phyloP scores from a whole-genome alignment of 345 rosid genomes.

The Populus alba region DNA sequence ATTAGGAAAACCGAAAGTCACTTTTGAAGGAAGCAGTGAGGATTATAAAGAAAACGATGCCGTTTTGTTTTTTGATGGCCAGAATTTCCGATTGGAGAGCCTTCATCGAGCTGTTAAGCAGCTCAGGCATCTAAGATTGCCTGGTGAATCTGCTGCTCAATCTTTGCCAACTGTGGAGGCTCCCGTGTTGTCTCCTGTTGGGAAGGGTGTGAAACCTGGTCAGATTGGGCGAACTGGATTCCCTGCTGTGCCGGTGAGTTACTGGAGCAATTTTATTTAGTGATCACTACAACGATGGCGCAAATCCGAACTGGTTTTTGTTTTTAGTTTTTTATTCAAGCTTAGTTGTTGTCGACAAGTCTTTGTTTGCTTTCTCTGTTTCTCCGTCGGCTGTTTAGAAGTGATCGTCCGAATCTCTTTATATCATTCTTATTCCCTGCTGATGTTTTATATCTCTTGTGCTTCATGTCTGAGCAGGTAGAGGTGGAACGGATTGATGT shows the following conservation, averaged over 20 bases:
- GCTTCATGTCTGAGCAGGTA: slow-evolving; percentile 39
- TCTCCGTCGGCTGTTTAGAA: neutral
- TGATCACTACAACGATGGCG: no score
- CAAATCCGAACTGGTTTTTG: neutral
- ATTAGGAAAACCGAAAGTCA: slow-evolving; percentile 67
- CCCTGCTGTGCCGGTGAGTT: slow-evolving; percentile 47
- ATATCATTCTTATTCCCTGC: neutral
- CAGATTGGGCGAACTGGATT: slow-evolving; percentile 34
- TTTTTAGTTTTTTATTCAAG: neutral
- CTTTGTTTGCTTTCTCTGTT: neutral
- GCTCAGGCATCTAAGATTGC: slow-evolving; percentile 60
- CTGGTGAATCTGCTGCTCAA: slow-evolving; percentile 67
- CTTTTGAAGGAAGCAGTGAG: slow-evolving; percentile 84
- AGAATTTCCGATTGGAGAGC: slow-evolving; percentile 65
- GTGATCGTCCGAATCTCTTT: neutral
- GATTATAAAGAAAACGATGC: slow-evolving; percentile 82
- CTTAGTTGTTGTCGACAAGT: neutral
- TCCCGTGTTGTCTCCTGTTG: slow-evolving; percentile 45
- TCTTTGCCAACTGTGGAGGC: slow-evolving; percentile 40
- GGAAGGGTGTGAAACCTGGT: slow-evolving; percentile 44
- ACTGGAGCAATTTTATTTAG: neutral
- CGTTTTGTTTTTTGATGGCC: slow-evolving; percentile 72
- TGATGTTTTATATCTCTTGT: slow-evolving; percentile 1
- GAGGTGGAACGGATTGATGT: slow-evolving; percentile 82
- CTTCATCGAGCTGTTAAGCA: slow-evolving; percentile 82